These are phyloP conservation scores for Beverwykella pulmonaria DNA, from an alignment of 495 filamentous ascomycete genomes.

Conservation along the genomic window DNA sequence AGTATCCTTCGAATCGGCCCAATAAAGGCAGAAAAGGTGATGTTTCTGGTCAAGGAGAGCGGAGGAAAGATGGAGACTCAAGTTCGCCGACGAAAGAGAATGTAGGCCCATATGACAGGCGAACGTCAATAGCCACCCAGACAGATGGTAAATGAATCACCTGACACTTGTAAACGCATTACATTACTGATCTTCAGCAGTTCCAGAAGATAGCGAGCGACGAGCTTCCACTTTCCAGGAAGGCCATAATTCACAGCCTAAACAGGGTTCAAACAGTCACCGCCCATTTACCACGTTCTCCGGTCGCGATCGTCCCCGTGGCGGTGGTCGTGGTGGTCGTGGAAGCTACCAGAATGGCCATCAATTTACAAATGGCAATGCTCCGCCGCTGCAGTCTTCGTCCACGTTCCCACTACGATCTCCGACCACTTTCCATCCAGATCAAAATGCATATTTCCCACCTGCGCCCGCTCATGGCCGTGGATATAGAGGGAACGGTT, in stretches of 20 bases:
- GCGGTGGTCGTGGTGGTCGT: conserved; percentile 38
- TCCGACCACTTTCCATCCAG: conserved; percentile 34
- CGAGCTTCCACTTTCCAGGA: conserved; percentile 15
- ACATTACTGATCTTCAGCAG: background rate
- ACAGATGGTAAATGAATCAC: conserved; percentile 35
- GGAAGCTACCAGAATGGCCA: conserved; percentile 33
- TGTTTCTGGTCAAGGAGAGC: conserved; percentile 41
- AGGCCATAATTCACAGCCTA: conserved; percentile 17
- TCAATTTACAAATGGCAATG: conserved; percentile 37
- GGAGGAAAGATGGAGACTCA: conserved; percentile 41
- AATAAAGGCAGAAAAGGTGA: conserved; percentile 29
- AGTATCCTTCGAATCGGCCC: conserved; percentile 18
- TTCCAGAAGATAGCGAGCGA: conserved; percentile 26
- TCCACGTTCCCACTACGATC: conserved; percentile 22
- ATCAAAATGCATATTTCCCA: conserved; percentile 26
- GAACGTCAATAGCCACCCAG: conserved; percentile 42
- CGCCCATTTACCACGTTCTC: conserved; percentile 27
- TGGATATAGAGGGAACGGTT: conserved; percentile 31
- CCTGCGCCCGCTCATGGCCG: conserved; percentile 17
- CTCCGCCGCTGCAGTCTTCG: conserved; percentile 16
- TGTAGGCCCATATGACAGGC: conserved; percentile 33
- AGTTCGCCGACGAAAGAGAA: conserved; percentile 31
- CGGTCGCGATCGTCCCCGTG: conserved; percentile 37
- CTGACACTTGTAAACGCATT: background rate
- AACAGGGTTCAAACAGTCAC: conserved; percentile 15